phyloP scores from a whole-genome alignment of 176 grass and related monocot genomes.

The Hsuehochloa calcarea region DNA sequence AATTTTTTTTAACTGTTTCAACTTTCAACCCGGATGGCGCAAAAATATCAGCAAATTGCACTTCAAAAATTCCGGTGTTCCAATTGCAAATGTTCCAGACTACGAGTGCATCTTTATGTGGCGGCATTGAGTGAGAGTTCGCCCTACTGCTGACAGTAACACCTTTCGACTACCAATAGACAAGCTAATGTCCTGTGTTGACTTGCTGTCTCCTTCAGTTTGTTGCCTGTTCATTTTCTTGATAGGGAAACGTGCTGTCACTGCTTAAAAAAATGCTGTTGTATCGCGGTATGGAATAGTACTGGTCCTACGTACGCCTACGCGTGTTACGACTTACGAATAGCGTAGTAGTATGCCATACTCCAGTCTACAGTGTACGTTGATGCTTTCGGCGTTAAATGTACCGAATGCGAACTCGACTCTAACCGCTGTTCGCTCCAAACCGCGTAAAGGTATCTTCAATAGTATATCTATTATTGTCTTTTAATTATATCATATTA shows the following conservation, averaged over 20 bases:
- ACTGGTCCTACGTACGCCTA: neutral
- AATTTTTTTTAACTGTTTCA: neutral
- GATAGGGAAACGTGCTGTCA: neutral
- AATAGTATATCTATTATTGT: too few species aligned
- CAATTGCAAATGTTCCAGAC: neutral
- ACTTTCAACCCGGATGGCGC: slow-evolving; percentile 9
- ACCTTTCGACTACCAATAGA: neutral
- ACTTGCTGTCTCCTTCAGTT: neutral
- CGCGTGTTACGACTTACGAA: neutral
- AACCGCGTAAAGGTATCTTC: too few species aligned
- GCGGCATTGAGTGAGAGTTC: neutral
- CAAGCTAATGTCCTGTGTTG: slow-evolving; percentile 7
- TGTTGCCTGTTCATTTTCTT: neutral
- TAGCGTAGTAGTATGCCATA: neutral
- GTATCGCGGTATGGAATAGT: neutral
- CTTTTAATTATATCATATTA: too few species aligned
- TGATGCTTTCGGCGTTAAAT: neutral
- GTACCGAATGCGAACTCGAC: too few species aligned
- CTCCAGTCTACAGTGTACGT: neutral
- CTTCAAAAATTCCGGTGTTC: too few species aligned
- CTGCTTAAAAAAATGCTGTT: neutral
- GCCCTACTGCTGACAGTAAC: neutral
- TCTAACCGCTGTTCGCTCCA: neutral
- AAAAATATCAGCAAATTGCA: neutral
- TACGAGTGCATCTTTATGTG: neutral